phyloP scores from a whole-genome alignment of 352 stramenopile species.

The Phytopythium mirpurense region DNA sequence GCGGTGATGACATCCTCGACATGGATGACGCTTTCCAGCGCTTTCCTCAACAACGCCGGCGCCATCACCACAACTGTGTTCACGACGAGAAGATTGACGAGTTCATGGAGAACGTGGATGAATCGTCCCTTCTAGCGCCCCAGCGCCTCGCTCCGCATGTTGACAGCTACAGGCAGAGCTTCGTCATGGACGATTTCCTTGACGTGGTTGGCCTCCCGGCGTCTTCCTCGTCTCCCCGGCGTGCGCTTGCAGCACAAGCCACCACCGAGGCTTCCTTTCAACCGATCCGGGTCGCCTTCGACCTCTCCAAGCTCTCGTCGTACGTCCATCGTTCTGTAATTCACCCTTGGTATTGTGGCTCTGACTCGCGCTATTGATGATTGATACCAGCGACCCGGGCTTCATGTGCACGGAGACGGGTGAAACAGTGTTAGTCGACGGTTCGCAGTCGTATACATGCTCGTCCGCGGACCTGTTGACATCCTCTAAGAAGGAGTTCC shows the following conservation, averaged over 20 bases:
- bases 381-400: conserved; percentile 39
- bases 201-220: conserved; percentile 27
- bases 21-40: not conserved
- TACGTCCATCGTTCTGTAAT: conserved; percentile 10
- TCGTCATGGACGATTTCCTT: conserved; percentile 36
- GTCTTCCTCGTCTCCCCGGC: conserved; percentile 8
- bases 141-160: conserved; percentile 23
- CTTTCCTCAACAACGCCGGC: not conserved
- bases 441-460: conserved; percentile 40
- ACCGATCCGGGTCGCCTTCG: conserved; percentile 73
- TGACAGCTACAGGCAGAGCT: conserved; percentile 10
- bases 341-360: not conserved
- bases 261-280: conserved; percentile 33
- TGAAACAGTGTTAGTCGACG: conserved; percentile 47
- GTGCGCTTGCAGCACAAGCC: conserved; percentile 22
- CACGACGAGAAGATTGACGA: conserved; percentile 57
- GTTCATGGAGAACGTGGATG: conserved; percentile 43
- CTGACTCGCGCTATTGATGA: not conserved
- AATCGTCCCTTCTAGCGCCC: conserved; percentile 20
- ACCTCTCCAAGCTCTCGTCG: conserved; percentile 66
- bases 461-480: conserved; percentile 53
- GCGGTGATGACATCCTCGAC: not conserved
- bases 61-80: conserved; percentile 56
- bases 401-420: conserved; percentile 50
- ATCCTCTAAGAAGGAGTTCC: conserved; percentile 58